Conservation (phyloP, 129 eudicot genomes). For the Flaveria ramosissima region DNA sequence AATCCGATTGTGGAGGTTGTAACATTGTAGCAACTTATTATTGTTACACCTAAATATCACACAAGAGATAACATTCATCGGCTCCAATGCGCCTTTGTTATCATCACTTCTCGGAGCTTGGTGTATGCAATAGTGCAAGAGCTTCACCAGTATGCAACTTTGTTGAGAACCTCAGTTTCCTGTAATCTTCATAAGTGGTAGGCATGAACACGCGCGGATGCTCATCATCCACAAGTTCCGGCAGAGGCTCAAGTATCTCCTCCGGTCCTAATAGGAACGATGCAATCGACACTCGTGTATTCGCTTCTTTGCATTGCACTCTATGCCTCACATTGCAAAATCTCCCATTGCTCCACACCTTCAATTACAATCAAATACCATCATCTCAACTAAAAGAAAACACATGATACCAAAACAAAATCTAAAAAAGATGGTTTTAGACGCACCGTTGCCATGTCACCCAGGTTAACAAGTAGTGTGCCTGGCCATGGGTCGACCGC, state of each 20-base stretch:
- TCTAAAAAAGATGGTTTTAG: not conserved
- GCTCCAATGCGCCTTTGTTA: not conserved
- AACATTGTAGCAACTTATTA: not conserved
- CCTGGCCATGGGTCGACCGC: constrained; percentile 76
- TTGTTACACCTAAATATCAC: not conserved
- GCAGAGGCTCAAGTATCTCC: constrained; percentile 53
- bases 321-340: constrained; percentile 67
- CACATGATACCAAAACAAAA: not conserved
- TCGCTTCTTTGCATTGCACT: constrained; percentile 65
- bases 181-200: constrained; percentile 52
- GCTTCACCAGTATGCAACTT: constrained; percentile 70
- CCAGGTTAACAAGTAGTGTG: constrained; percentile 68
- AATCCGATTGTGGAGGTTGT: too few species aligned
- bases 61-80: not conserved
- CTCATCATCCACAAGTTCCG: constrained; percentile 52
- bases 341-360: constrained; percentile 89
- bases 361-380: not conserved
- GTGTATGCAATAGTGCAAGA: constrained; percentile 44
- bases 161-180: constrained; percentile 48
- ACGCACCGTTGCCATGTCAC: constrained; percentile 72
- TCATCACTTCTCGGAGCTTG: constrained; percentile 16
- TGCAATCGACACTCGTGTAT: constrained; percentile 62
- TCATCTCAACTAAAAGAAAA: not conserved
- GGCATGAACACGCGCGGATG: constrained; percentile 62
- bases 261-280: constrained; percentile 73